These are phyloP conservation scores for Sisymbrium altissimum DNA, from an alignment of 345 rosid genomes.

Conservation along the genomic window DNA sequence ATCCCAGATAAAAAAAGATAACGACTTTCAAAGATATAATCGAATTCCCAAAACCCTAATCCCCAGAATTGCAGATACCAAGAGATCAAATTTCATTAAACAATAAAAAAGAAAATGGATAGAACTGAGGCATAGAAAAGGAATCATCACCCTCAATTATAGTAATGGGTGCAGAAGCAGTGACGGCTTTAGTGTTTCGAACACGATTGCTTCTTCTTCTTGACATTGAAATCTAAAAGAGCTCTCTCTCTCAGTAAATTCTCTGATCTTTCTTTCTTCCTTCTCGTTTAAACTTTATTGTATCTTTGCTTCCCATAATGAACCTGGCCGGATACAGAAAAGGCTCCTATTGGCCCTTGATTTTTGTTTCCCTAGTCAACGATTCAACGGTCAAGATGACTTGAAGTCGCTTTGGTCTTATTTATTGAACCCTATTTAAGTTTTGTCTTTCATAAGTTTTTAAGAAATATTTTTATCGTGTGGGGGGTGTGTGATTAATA, in stretches of 20 bases:
- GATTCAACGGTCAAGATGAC: slow-evolving; percentile 19
- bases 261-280: not conserved
- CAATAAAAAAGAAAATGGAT: not conserved
- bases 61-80: slow-evolving; percentile 8
- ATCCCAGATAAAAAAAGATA: not conserved
- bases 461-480: too few species aligned
- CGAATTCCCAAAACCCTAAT: slow-evolving; percentile 20
- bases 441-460: not conserved
- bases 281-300: not conserved
- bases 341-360: slow-evolving; percentile 1
- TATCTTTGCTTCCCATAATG: not conserved
- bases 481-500: too few species aligned
- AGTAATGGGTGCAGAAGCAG: slow-evolving; percentile 15
- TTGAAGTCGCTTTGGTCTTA: not conserved
- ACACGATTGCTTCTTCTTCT: slow-evolving; percentile 38
- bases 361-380: not conserved
- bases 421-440: not conserved
- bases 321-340: not conserved
- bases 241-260: not conserved
- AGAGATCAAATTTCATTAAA: not conserved
- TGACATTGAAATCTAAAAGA: slow-evolving; percentile 13
- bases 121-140: not conserved
- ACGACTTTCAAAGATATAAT: not conserved
- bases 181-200: not conserved
- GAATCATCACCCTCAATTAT: slow-evolving; percentile 22